These are phyloP conservation scores for Theobroma cacao DNA, from an alignment of 345 rosid species.

Conservation along the genomic window DNA sequence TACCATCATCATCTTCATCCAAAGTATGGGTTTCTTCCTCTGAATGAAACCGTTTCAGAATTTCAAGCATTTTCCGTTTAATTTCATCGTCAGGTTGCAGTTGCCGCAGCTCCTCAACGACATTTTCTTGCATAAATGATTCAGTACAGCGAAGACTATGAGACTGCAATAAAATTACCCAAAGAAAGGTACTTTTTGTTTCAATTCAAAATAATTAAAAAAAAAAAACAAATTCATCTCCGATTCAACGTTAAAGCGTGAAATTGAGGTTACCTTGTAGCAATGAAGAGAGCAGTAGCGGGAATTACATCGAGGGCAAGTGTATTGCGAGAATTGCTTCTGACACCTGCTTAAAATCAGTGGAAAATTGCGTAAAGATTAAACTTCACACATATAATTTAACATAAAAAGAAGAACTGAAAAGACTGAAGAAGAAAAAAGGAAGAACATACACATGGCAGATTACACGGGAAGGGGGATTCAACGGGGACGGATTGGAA, in stretches of 20 bases:
- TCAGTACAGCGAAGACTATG: constrained; percentile 88
- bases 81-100: constrained; percentile 62
- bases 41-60: constrained; percentile 67
- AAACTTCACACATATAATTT: neutral
- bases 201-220: neutral
- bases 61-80: constrained; percentile 69
- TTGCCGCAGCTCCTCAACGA: constrained; percentile 61
- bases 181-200: neutral
- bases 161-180: constrained; percentile 37
- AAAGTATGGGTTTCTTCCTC: constrained; percentile 46
- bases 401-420: neutral
- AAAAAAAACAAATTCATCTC: neutral
- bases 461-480: constrained; percentile 54
- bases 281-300: constrained; percentile 84
- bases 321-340: constrained; percentile 88
- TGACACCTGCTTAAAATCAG: constrained; percentile 47
- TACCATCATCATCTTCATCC: constrained; percentile 41
- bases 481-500: constrained; percentile 46
- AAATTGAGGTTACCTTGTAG: constrained; percentile 45
- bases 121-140: constrained; percentile 91
- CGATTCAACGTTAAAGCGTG: neutral
- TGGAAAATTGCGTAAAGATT: neutral
- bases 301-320: constrained; percentile 92
- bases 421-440: neutral
- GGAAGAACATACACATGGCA: constrained; percentile 66